These are phyloP conservation scores for Purshia tridentata DNA, from an alignment of 306 rosid species.

Conservation along the genomic window DNA sequence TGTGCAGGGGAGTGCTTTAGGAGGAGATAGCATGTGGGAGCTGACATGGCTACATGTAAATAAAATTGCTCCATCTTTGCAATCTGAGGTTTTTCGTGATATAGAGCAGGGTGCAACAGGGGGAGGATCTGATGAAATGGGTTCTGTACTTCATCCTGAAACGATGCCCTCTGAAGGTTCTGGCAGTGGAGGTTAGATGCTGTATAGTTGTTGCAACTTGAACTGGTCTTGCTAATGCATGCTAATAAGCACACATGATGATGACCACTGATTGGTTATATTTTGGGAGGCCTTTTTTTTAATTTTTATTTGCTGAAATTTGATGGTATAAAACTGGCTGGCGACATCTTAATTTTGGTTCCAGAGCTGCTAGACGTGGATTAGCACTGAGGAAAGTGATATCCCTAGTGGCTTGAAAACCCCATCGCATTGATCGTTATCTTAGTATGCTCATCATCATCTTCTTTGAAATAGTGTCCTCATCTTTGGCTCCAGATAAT, in stretches of 20 bases:
- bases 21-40: slow-evolving; percentile 95
- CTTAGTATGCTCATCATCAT: not conserved
- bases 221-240: slow-evolving; percentile 24
- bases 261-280: slow-evolving; percentile 15
- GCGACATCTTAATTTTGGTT: slow-evolving; percentile 26
- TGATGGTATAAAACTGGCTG: slow-evolving; percentile 34
- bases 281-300: slow-evolving; percentile 32
- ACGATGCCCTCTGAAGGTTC: slow-evolving; percentile 38
- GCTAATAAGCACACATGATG: slow-evolving; percentile 24
- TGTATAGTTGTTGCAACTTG: slow-evolving; percentile 18
- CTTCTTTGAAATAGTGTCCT: not conserved
- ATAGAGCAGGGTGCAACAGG: slow-evolving; percentile 47
- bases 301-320: slow-evolving; percentile 21
- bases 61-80: slow-evolving; percentile 77
- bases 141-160: slow-evolving; percentile 40
- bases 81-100: slow-evolving; percentile 77
- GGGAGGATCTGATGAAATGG: slow-evolving; percentile 46
- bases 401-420: slow-evolving; percentile 19
- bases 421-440: slow-evolving; percentile 26
- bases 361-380: slow-evolving; percentile 26
- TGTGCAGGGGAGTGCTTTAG: slow-evolving; percentile 65
- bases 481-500: slow-evolving; percentile 13
- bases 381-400: slow-evolving; percentile 11
- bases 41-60: slow-evolving; percentile 91
- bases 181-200: slow-evolving; percentile 43